phyloP scores from a whole-genome alignment of 768 basidiomycete genomes.

The Coprinopsis cinerea region DNA sequence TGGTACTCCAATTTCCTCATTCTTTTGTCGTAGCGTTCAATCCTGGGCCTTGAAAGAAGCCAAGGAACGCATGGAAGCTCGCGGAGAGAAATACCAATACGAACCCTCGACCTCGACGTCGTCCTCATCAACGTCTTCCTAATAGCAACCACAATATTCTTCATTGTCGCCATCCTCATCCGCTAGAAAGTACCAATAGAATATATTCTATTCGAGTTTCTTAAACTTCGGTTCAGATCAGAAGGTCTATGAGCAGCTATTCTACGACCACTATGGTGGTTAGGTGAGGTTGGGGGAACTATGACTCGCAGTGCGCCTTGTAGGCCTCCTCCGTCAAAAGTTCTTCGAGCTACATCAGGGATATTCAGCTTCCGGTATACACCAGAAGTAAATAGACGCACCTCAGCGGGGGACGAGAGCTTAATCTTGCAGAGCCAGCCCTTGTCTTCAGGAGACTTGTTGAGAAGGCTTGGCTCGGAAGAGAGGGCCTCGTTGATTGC shows the following conservation, averaged over 20 bases:
- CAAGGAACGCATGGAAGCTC: conserved; percentile 83
- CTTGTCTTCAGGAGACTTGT: conserved; percentile 79
- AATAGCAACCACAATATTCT: no score
- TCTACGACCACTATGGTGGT: not conserved
- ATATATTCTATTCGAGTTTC: conserved; percentile 2
- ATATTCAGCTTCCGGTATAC: not conserved
- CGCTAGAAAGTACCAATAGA: conserved; percentile 5
- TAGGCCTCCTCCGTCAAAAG: conserved; percentile 80
- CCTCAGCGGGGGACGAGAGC: conserved; percentile 71
- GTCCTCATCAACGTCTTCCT: no score
- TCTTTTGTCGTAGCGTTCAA: conserved; percentile 58
- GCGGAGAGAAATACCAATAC: conserved; percentile 88
- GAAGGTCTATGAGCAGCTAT: not conserved
- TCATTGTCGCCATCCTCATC: not conserved
- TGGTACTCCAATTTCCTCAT: not conserved
- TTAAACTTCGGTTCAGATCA: not conserved
- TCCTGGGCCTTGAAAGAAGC: conserved; percentile 91
- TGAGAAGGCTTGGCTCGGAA: conserved; percentile 71
- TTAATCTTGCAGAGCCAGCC: conserved; percentile 97
- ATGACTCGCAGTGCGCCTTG: conserved; percentile 33
- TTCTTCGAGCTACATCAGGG: conserved; percentile 48
- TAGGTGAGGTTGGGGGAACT: no score
- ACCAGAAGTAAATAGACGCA: conserved; percentile 25
- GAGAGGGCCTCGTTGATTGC: conserved; percentile 73
- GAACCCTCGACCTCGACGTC: conserved; percentile 43